Evolutionary conservation across 73 alveolate species (phyloP), one percentile per base, ranked within the genome.

Genomic region (Paramecium biaurelia): DNA sequence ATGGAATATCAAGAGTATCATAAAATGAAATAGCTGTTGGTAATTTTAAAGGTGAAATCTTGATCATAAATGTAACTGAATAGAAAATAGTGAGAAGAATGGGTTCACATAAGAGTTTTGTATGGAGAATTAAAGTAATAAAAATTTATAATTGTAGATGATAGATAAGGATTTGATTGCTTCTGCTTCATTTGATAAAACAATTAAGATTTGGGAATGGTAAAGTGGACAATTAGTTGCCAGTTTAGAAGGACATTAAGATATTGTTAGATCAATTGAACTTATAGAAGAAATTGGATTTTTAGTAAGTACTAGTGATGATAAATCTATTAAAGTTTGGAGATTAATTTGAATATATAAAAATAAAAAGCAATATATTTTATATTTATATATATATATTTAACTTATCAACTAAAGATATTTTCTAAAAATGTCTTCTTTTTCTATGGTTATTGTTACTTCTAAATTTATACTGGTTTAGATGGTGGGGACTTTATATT

Each of bases 51-150:
- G 90, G 90, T 3, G 90, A 79, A 79, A 79, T 79, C 7, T 11
- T 79, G 28, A 79, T 79, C 7, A 79, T 79, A 18, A 79, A 79
- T 47, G 74, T 79, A 2, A 30, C 37, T 42, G 90, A 79, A 1
- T 20, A 41, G 4, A 79, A 79, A 24, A 79, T 79, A 0, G 56
- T 42, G 18, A 79, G 90, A 47, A 41, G 90, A 79, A 79, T 79
- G 90, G 90, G 90, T 42, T 79, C 90, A 8, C 90, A 79, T 23
- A 79, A 79, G 47, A 79, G 56, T 79, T 79, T 79, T 79, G 90
- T 79, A n/a, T 79, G 90, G 90, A 79, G 90, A 79, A 47, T 79
- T 11, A 79, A 74, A 20, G 87, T 74, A 74, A 4, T 11, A 23
- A 32, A 2, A 2, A 30, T 23, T 5, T 6, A 63, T 26, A 5